Conservation (phyloP, 2,329 filamentous ascomycete genomes). For the Penicillium vulpinum region DNA sequence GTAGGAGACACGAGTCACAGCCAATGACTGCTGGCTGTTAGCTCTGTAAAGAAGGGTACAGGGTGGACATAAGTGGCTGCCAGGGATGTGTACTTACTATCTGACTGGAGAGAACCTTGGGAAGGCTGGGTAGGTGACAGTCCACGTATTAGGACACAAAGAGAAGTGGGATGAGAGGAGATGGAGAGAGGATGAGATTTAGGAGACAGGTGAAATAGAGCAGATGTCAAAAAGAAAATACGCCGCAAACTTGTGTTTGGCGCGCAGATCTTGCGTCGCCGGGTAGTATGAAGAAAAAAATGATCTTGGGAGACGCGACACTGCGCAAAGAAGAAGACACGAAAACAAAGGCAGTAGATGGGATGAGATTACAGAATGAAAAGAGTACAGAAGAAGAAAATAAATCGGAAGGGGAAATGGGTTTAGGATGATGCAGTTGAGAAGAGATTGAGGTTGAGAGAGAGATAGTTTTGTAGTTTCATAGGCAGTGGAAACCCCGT, state of each 20-base stretch:
- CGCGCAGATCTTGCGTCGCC: slow-evolving; percentile 12
- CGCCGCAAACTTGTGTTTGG: slow-evolving; percentile 7
- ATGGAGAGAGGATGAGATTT: not conserved
- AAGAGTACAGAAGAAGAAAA: slow-evolving; percentile 4
- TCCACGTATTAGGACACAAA: slow-evolving; percentile 14
- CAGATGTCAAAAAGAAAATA: not conserved
- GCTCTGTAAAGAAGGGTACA: slow-evolving; percentile 10
- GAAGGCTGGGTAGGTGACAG: slow-evolving; percentile 20
- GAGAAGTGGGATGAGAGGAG: slow-evolving; percentile 3
- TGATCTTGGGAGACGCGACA: slow-evolving; percentile 12
- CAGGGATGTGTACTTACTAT: slow-evolving; percentile 34
- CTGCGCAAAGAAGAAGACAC: slow-evolving; percentile 11
- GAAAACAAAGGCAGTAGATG: slow-evolving; percentile 10
- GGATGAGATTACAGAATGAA: not conserved
- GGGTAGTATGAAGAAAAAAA: slow-evolving; percentile 16
- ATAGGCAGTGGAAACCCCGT: slow-evolving; percentile 9
- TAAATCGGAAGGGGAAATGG: slow-evolving; percentile 6
- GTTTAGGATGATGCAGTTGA: slow-evolving; percentile 7
- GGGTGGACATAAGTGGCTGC: slow-evolving; percentile 28
- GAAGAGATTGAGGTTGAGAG: slow-evolving; percentile 21
- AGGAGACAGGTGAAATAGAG: slow-evolving; percentile 3
- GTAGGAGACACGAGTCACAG: not conserved
- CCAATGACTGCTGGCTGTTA: slow-evolving; percentile 9
- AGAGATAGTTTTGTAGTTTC: slow-evolving; percentile 29
- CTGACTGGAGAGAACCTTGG: too few species aligned